Conservation (phyloP, 371 early-diverging fungal genomes). For the Rhizomucor pusillus region DNA sequence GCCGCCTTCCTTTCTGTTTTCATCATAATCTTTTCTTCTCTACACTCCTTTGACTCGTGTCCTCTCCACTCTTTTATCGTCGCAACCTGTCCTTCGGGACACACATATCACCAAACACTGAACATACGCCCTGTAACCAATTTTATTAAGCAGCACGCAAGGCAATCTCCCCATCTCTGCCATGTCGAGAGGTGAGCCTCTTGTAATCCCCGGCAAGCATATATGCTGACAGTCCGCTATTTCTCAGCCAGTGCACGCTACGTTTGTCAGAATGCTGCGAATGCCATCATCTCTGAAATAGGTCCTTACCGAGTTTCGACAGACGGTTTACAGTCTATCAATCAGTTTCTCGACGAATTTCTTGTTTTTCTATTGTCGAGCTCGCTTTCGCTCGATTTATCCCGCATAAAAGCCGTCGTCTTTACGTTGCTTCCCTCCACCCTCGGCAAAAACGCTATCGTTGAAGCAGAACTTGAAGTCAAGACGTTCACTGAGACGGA, state of each 20-base stretch:
- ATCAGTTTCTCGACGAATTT: conserved; percentile 65
- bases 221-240: no score
- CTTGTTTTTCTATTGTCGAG: conserved; percentile 48
- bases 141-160: no score
- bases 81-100: no score
- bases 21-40: background rate
- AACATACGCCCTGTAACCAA: no score
- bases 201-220: no score
- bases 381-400: conserved; percentile 54
- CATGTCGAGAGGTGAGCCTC: no score
- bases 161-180: no score
- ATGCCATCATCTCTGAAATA: conserved; percentile 66
- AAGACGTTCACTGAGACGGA: conserved; percentile 63
- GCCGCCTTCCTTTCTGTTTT: background rate
- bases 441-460: conserved; percentile 64
- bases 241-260: conserved; percentile 49
- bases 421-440: conserved; percentile 53
- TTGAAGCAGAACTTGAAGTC: conserved; percentile 67
- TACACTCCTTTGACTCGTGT: no score
- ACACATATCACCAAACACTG: no score
- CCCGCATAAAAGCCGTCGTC: conserved; percentile 53
- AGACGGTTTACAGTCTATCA: conserved; percentile 60
- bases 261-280: conserved; percentile 65
- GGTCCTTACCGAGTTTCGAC: conserved; percentile 62
- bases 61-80: no score